Evolutionary conservation across 225 moss, liverwort and hornwort genomes (phyloP), one percentile per base, ranked within the genome.

Genomic region (Takakia lepidozioides): DNA sequence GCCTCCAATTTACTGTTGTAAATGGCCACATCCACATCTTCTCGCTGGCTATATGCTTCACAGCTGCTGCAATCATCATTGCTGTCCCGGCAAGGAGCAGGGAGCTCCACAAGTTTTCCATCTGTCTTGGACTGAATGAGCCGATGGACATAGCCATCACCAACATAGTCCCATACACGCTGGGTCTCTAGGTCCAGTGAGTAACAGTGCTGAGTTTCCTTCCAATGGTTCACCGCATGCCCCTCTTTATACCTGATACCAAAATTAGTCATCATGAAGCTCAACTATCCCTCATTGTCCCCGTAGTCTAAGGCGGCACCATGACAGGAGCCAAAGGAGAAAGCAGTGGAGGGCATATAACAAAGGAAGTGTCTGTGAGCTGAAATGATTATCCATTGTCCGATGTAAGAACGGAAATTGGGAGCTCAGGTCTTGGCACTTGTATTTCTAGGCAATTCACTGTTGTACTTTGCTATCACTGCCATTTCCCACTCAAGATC

Each of bases 101-200:
- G 87, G 43, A 91, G 66, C 38, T 98, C 91, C 16, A 98, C 98
- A 42, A 91, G 78, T 70, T 98, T 98, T 43, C 98, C 98, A 52
- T 98, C 87, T 26, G 91, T 98, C 65, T 91, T 91, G 2, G 91
- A 91, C 43, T 91, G 87, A 42, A 98, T 98, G 29, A 98, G 78
- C 26, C 91, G 87, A 56, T 98, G 98, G 19, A 98, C 91, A 51
- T 98, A 98, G 59, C 87, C 84, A 55, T 98, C 98, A 23, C 91
- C 98, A 36, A 91, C 98, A 52, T 98, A 98, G 58, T 98, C 98
- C 91, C 98, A 98, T 30, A 98, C 98, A 16, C 83, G 82, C 52
- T 98, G 91, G 18, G 87, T 87, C 69, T 98, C 98, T 22, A 91
- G 78, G 61, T 98, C 98, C 55, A 98, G 70, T 18, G 98, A 91